Evolutionary conservation across 2,329 filamentous ascomycete species (phyloP), one percentile per base, ranked within the genome.

Genomic region (Fusarium begoniae): DNA sequence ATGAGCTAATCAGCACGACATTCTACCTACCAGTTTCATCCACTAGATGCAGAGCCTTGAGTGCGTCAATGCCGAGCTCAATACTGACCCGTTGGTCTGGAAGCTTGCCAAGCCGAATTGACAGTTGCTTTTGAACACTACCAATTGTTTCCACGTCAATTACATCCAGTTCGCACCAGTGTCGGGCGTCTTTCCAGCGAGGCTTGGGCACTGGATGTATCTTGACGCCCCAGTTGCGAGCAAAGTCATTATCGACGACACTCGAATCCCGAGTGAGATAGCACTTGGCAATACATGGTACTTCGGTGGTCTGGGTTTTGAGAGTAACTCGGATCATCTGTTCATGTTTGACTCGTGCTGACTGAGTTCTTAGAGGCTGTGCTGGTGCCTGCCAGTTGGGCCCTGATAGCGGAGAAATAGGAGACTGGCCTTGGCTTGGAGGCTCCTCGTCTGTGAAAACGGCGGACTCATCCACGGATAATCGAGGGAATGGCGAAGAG

Each of bases 91-190:
- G 51, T 24, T 20, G 58, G 22, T 75, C 68, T 22, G 28, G 24
- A 13, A 77, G 61, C 22, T 48, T 75, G 15, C 30, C 61, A 15
- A 77, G 50, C 15, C 55, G 73, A n/a, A 77, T 63, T 4, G 32
- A 41, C 26, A 76, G 26, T 32, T 30, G 51, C 17, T 51, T 14
- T 3, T 67, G 35, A 24, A 65, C 22, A n/a, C 28, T 67, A 7
- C 75, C 75, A n/a, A 74, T 54, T 7, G 53, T 73, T 47, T 77
- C 75, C 38, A 73, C 73, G 24, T 75, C 71, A 38, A 68, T 47
- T 26, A 77, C 63, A 26, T 76, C 48, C 15, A 77, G 32, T 6
- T 24, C 37, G 28, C 65, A 77, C 41, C 54, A 77, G 24, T 60
- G 57, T 37, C 53, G 60, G 45, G 51, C 59, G n/a, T 63, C 63